Evolutionary conservation across 139 green algal species (phyloP), one percentile per base, ranked within the genome.

Genomic region (Picochlorum sp.): DNA sequence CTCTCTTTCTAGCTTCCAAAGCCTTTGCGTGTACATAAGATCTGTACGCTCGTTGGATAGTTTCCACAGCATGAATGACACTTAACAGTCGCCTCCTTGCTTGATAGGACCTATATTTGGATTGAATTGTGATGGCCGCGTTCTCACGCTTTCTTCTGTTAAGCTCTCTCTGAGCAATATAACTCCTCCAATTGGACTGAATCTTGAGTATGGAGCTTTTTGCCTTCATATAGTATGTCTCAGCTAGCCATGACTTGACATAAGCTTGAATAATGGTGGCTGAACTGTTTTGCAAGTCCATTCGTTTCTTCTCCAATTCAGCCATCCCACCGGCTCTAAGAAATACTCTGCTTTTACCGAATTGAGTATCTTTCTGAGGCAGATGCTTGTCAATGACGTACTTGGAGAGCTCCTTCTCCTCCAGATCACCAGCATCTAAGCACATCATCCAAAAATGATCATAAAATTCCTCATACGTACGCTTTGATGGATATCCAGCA

Each of bases 401-500:
- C 10, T 59, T 50, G 41, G 65, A 38, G 10, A 70, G 13, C 18
- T 16, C 13, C 49, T 64, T 59, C 59, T 93, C 84, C 49, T 88
- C 78, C 61, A 77, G 54, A 58, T 79, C 72, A 28, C 47, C 74
- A 65, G 78, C 41, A 56, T 88, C 71, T 0, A 84, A 80, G n/a
- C 69, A 77, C 37, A 98, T 81, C 44, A 81, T 77, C 82, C 87
- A 94, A 76, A 97, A 98, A 71, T 95, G 84, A 66, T 97, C 91
- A 16, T 95, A 82, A 82, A 98, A 98, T 56, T 95, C 91, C 16
- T 81, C 69, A 69, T 89, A 96, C 4, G 69, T 76, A 15, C 78
- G 73, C 66, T 95, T 92, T 37, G 89, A 90, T 51, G 92, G 92
- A 78, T 94, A 98, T 54, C 92, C 92, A 4, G 94, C 94, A 64